phyloP scores from a whole-genome alignment of 179 eudicot species.

The Beta macrorhiza region DNA sequence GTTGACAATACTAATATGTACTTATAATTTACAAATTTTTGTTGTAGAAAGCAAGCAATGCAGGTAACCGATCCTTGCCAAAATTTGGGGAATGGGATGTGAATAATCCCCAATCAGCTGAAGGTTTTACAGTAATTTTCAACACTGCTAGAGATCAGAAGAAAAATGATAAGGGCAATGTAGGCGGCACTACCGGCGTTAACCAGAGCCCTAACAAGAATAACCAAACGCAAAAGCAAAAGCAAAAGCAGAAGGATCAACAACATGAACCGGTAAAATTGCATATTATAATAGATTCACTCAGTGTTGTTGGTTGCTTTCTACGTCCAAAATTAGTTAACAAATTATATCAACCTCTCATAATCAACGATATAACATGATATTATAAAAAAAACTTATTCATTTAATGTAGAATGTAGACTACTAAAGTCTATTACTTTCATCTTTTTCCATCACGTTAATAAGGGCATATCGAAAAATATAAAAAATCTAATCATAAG shows the following conservation, averaged over 20 bases:
- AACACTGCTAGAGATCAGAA: constrained; percentile 49
- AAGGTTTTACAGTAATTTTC: constrained; percentile 48
- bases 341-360: no score
- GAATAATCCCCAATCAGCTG: constrained; percentile 50
- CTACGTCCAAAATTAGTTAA: neutral
- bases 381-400: no score
- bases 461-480: no score
- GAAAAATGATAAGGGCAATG: constrained; percentile 27
- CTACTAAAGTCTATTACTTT: no score
- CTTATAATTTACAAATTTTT: neutral
- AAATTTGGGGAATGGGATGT: constrained; percentile 69
- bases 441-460: no score
- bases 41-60: constrained; percentile 22
- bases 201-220: constrained; percentile 3
- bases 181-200: neutral
- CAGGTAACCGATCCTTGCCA: constrained; percentile 37
- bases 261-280: neutral
- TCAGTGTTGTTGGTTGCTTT: neutral
- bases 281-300: neutral
- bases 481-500: no score
- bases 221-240: constrained; percentile 1
- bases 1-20: neutral
- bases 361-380: no score
- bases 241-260: constrained; percentile 3
- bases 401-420: no score